A percentile compares a stretch with the other conserved stretches of the same genome.
phyloP scores from a whole-genome alignment of 225 moss, liverwort and hornwort species.

The Antitrichia curtipendula region DNA sequence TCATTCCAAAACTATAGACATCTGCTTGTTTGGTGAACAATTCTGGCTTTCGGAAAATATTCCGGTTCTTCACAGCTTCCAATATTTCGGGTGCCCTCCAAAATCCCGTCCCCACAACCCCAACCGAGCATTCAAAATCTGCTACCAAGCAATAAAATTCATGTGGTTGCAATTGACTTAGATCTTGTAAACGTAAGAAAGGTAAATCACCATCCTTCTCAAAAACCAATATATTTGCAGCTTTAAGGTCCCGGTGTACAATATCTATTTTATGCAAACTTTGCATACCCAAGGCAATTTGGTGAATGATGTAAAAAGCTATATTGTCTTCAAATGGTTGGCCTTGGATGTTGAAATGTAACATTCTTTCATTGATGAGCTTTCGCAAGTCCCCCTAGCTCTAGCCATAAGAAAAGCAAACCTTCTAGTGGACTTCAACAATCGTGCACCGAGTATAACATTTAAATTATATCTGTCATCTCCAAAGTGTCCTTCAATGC shows the following conservation, averaged over 20 bases:
- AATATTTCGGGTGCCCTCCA: background rate
- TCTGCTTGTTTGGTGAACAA: background rate
- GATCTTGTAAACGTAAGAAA: no score
- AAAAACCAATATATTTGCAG: background rate
- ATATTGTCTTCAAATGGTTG: background rate
- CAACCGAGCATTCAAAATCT: background rate
- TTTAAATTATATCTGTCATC: accelerated
- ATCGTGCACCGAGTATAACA: accelerated
- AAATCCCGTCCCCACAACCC: background rate
- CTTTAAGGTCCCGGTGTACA: background rate
- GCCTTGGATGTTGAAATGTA: background rate
- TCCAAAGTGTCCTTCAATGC: accelerated
- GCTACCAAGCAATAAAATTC: accelerated
- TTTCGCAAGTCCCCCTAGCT: no score
- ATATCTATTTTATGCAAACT: background rate
- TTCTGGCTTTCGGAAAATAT: accelerated
- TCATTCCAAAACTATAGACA: background rate
- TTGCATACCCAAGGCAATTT: background rate
- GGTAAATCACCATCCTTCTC: no score
- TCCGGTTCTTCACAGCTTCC: background rate
- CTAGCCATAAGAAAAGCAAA: accelerated
- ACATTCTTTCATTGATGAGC: background rate
- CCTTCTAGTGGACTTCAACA: no score
- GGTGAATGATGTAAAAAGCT: background rate
- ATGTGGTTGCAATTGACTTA: accelerated